A percentile compares a stretch with the other conserved stretches of the same genome.
These are phyloP conservation scores for Oropetium thomaeum DNA, from an alignment of 176 grass and related monocot species.

Conservation along the genomic window DNA sequence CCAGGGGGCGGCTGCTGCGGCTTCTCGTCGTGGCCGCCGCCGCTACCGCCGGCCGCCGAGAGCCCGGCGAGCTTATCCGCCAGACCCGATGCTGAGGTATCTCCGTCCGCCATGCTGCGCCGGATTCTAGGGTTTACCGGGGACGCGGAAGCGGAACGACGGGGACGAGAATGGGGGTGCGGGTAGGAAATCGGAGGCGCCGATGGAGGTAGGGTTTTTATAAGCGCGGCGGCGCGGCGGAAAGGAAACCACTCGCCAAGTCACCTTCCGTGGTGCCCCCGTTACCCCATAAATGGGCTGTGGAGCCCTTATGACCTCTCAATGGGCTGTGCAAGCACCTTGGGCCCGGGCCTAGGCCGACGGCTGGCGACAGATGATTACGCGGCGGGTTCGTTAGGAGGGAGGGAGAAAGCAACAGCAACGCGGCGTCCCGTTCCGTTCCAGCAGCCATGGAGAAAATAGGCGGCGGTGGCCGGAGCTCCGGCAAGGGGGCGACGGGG, in stretches of 20 bases:
- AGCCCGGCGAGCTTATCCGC: slow-evolving; percentile 38
- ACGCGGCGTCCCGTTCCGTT: background rate
- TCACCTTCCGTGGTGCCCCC: background rate
- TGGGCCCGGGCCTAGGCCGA: too few species aligned
- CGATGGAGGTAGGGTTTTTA: slow-evolving; percentile 25
- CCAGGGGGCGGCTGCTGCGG: slow-evolving; percentile 21
- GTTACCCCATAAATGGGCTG: background rate
- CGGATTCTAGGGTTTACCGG: slow-evolving; percentile 12
- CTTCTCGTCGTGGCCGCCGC: background rate
- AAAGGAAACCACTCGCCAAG: background rate
- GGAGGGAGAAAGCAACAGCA: background rate
- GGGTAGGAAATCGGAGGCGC: slow-evolving; percentile 11
- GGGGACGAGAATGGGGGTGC: background rate
- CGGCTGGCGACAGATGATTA: too few species aligned
- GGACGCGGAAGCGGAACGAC: background rate
- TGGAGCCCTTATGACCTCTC: background rate
- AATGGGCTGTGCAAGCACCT: background rate
- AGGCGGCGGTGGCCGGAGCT: slow-evolving; percentile 24
- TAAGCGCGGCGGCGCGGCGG: background rate
- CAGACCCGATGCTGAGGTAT: slow-evolving; percentile 13
- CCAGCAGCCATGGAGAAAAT: slow-evolving; percentile 22
- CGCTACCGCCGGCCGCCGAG: slow-evolving; percentile 25
- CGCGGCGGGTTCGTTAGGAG: too few species aligned
- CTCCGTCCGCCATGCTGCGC: slow-evolving; percentile 39
- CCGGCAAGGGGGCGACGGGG: slow-evolving; percentile 19